These are phyloP conservation scores for Fusarium praegraminearum DNA, from an alignment of 2,329 filamentous ascomycete genomes.

Conservation along the genomic window DNA sequence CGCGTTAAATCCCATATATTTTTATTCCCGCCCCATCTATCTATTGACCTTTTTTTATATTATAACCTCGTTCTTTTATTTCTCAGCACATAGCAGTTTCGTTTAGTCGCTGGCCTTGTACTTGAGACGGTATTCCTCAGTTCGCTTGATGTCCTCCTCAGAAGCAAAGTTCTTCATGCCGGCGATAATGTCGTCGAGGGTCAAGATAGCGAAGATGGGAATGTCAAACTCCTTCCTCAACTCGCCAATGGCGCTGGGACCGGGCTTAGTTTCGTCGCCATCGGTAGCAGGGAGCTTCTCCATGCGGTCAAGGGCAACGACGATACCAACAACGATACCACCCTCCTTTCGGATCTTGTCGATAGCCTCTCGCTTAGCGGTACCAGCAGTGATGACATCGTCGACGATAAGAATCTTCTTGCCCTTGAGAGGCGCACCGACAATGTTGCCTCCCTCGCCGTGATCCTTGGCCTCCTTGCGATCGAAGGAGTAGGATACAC, in stretches of 20 bases:
- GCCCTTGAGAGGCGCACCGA: conserved; percentile 85
- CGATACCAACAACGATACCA: conserved; percentile 85
- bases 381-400: conserved; percentile 96
- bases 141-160: conserved; percentile 71
- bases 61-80: conserved; percentile 16
- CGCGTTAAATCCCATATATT: conserved; percentile 6
- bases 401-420: conserved; percentile 92
- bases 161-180: conserved; percentile 73
- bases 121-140: conserved; percentile 78
- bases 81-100: background rate
- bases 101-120: conserved; percentile 70
- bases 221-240: conserved; percentile 85
- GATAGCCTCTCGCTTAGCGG: conserved; percentile 92
- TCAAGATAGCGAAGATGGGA: conserved; percentile 85
- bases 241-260: conserved; percentile 86
- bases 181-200: conserved; percentile 83
- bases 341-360: conserved; percentile 88
- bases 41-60: conserved; percentile 21
- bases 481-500: conserved; percentile 89
- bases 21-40: conserved; percentile 15
- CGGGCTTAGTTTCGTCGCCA: conserved; percentile 74
- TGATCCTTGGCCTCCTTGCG: conserved; percentile 97
- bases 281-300: conserved; percentile 79
- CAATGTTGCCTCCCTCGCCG: conserved; percentile 93
- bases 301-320: conserved; percentile 88